Conservation (phyloP, 257 asterid species). For the Primulina eburnea region DNA sequence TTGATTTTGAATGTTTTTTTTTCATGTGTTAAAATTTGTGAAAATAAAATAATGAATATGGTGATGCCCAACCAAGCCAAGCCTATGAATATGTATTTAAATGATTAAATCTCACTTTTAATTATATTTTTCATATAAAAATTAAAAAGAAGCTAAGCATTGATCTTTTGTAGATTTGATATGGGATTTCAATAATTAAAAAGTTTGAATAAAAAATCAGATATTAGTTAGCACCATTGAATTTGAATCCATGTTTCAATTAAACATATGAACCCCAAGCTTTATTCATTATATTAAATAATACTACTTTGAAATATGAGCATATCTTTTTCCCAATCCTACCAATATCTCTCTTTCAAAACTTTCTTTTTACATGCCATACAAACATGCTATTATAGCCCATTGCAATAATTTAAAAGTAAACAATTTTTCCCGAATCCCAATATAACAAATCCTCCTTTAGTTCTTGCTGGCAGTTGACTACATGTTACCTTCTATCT, state of each 20-base stretch:
- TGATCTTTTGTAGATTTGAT: not conserved
- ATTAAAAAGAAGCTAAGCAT: too few species aligned
- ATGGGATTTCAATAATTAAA: not conserved
- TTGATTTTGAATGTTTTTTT: not conserved
- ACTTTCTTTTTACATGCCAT: slow-evolving; percentile 30
- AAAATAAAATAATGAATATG: too few species aligned
- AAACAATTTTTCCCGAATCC: slow-evolving; percentile 42
- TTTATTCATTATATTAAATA: not conserved
- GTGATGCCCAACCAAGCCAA: too few species aligned
- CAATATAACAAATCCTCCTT: slow-evolving; percentile 37
- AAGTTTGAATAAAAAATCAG: too few species aligned
- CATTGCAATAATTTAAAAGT: slow-evolving; percentile 33
- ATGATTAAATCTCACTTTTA: too few species aligned
- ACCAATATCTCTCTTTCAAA: slow-evolving; percentile 16
- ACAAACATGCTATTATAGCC: slow-evolving; percentile 46
- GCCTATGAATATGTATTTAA: too few species aligned
- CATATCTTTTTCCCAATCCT: not conserved
- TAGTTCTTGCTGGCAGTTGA: slow-evolving; percentile 53
- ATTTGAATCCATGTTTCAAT: not conserved
- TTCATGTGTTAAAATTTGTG: not conserved
- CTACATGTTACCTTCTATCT: slow-evolving; percentile 39
- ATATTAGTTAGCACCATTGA: not conserved
- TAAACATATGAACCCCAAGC: too few species aligned
- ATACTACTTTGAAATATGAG: not conserved
- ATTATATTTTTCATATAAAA: too few species aligned